These are phyloP conservation scores for Botrytis fabae DNA, from an alignment of 2,329 filamentous ascomycete species.

Conservation along the genomic window DNA sequence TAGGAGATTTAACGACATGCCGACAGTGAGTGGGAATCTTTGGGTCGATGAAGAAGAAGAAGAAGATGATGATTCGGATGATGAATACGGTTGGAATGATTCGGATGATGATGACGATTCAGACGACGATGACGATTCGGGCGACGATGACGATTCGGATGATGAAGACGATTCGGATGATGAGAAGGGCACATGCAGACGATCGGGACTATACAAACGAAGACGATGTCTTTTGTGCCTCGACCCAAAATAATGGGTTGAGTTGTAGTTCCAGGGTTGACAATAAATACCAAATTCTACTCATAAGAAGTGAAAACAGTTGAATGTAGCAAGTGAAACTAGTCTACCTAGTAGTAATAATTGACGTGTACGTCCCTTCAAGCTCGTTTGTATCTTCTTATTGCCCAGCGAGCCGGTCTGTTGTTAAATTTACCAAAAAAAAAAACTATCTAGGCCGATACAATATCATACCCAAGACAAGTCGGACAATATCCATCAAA, in stretches of 20 bases:
- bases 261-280: neutral
- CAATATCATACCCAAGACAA: neutral
- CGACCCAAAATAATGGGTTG: rapidly evolving
- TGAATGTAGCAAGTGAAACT: neutral
- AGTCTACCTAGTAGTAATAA: neutral
- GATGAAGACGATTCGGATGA: no score
- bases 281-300: neutral
- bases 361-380: neutral
- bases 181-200: no score
- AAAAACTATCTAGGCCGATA: neutral
- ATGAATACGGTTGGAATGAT: no score
- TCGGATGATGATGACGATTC: no score
- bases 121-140: no score
- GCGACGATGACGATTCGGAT: no score
- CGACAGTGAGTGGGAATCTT: no score
- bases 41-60: no score
- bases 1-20: no score
- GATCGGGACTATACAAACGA: no score
- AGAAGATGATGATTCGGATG: no score
- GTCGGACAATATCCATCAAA: neutral
- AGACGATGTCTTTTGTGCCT: neutral
- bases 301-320: neutral
- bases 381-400: neutral
- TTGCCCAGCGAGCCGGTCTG: neutral
- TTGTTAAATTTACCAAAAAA: neutral